A percentile compares a stretch with the other conserved stretches of the same genome.
phyloP scores from a whole-genome alignment of 495 filamentous ascomycete species.

The Xylaria telfairii region DNA sequence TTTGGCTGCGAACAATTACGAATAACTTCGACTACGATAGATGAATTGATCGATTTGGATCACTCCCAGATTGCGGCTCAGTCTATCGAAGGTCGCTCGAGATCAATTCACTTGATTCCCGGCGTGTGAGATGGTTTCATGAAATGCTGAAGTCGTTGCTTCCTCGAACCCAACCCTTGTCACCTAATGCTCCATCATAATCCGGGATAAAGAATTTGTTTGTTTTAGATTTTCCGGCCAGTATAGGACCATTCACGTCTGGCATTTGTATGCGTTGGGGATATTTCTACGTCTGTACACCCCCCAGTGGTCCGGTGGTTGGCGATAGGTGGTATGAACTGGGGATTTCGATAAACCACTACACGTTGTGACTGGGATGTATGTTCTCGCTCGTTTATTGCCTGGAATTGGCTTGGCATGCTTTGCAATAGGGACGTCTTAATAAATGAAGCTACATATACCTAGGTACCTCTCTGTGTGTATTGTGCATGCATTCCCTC shows the following conservation, averaged over 20 bases:
- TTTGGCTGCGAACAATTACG: conserved; percentile 27
- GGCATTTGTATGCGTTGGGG: conserved; percentile 24
- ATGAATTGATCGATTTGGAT: conserved; percentile 42
- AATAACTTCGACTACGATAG: conserved; percentile 34
- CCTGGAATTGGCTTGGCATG: conserved; percentile 27
- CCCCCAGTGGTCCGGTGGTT: conserved; percentile 18
- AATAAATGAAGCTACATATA: conserved; percentile 28
- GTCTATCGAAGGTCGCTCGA: conserved; percentile 30
- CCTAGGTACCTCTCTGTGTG: not conserved
- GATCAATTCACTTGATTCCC: conserved; percentile 25
- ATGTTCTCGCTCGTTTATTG: conserved; percentile 30
- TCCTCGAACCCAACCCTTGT: conserved; percentile 20
- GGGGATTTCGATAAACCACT: conserved; percentile 21
- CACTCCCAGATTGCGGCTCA: conserved; percentile 31
- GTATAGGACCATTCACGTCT: conserved; percentile 21
- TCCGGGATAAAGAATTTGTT: conserved; percentile 29
- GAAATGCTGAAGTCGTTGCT: conserved; percentile 29
- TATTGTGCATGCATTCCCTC: not conserved
- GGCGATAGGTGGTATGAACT: conserved; percentile 12
- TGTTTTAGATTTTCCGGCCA: conserved; percentile 26
- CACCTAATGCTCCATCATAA: conserved; percentile 20
- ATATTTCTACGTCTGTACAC: conserved; percentile 17
- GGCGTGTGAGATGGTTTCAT: conserved; percentile 41
- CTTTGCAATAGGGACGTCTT: conserved; percentile 26
- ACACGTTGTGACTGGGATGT: conserved; percentile 17